Evolutionary conservation across 78 protist genomes (phyloP).

Genomic region (Dictyostelium discoideum): DNA sequence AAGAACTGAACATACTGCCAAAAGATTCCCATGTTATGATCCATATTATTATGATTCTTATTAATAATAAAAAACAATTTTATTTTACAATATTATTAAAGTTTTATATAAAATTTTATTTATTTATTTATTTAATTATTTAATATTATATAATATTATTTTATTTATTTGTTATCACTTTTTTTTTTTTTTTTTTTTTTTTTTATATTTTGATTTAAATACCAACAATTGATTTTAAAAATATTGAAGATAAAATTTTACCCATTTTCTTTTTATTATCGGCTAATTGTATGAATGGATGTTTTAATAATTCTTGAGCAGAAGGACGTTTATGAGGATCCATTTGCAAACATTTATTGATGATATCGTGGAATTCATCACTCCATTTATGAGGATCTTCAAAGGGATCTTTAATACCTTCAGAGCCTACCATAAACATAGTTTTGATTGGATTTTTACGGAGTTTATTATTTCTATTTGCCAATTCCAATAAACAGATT

Average conservation of each 20-base stretch:
- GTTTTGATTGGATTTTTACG: constrained; percentile 56
- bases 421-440: constrained; percentile 83
- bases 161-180: background rate
- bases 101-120: too few species aligned
- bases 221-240: constrained; percentile 73
- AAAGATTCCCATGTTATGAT: background rate
- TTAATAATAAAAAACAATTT: too few species aligned
- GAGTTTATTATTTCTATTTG: constrained; percentile 43
- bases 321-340: constrained; percentile 58
- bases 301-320: constrained; percentile 51
- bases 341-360: constrained; percentile 47
- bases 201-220: background rate
- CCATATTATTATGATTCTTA: background rate
- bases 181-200: background rate
- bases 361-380: constrained; percentile 68
- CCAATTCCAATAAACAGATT: constrained; percentile 65
- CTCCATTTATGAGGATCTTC: constrained; percentile 65
- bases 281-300: constrained; percentile 64
- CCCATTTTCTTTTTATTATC: constrained; percentile 73
- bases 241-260: constrained; percentile 72
- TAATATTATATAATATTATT: background rate
- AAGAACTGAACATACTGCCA: background rate
- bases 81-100: background rate
- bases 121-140: background rate
- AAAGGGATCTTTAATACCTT: constrained; percentile 80